phyloP scores from a whole-genome alignment of 768 basidiomycete genomes.

The Gelatoporia subvermispora region DNA sequence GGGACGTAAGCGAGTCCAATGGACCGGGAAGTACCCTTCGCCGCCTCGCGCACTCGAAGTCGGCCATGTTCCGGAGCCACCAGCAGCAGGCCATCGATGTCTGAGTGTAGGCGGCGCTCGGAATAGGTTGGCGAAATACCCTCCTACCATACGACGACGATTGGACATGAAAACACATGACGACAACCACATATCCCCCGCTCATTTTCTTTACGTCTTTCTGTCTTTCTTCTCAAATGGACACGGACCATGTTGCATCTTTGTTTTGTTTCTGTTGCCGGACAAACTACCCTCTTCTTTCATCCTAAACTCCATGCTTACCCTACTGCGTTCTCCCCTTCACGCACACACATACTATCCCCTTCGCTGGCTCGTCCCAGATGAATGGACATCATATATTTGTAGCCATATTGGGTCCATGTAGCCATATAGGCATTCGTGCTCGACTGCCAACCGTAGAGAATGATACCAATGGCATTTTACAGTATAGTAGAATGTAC shows the following conservation, averaged over 20 bases:
- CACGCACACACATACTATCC: constrained; percentile 13
- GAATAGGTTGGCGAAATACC: background rate
- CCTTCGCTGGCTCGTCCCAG: constrained; percentile 5
- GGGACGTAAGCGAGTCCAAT: constrained; percentile 23
- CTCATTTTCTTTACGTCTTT: constrained; percentile 6
- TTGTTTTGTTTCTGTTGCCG: constrained; percentile 12
- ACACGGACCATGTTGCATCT: background rate
- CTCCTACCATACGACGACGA: background rate
- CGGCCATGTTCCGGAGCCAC: constrained; percentile 36
- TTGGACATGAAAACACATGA: constrained; percentile 5
- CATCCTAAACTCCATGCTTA: background rate
- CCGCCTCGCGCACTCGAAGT: constrained; percentile 40
- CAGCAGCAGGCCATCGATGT: constrained; percentile 12
- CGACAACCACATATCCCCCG: background rate
- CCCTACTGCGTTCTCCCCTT: background rate
- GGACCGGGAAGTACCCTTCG: constrained; percentile 30
- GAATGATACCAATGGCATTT: too few relatives aligned
- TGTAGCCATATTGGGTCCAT: constrained; percentile 5
- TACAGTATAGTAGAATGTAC: too few relatives aligned
- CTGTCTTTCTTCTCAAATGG: constrained; percentile 7
- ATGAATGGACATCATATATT: constrained; percentile 8
- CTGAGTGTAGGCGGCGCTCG: background rate
- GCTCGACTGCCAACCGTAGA: too few relatives aligned
- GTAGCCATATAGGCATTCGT: constrained; percentile 9
- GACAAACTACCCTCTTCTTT: constrained; percentile 17